Evolutionary conservation across 192 early-diverging fungal species (phyloP), one percentile per base, ranked within the genome.

Genomic region (Chytriomyces sp.): DNA sequence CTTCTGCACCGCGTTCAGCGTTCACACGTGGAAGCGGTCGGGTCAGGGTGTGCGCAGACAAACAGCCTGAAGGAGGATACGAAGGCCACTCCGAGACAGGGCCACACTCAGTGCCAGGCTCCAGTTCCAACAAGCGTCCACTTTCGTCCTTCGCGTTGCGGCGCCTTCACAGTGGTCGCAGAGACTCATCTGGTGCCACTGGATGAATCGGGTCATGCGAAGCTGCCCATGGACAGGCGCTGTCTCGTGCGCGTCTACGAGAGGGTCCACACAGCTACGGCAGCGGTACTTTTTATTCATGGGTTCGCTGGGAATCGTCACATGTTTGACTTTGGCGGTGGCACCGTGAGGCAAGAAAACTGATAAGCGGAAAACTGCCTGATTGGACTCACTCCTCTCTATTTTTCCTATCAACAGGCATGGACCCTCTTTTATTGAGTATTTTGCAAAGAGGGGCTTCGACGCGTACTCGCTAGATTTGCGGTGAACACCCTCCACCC

Each of bases 321-420:
- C 14, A 73, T 81, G 69, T 81, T 81, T 68, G 77, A 81, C 64
- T 39, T 81, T 0, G 77, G 74, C 32, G 76, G 80, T 26, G 80
- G 74, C 1, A 36, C 25, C 39, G 75, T 49, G 17, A 49, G 14
- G 44, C 22, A n/a, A 22, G 44, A 14, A 49, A n/a, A n/a, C n/a
- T 49, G 22, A 49, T 49, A n/a, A 22, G 44, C 44, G 2, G 0
- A 49, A 22, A 49, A 22, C 22, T 49, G 22, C 14, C 14, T 49
- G 14, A n/a, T 3, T 14, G 44, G 22, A 14, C 44, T 14, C 44
- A 14, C 2, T 49, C 22, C 22, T 49, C 44, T 49, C 44, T n/a
- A 14, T 14, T 14, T 49, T 14, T 49, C 44, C 44, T 49, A 14
- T n/a, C n/a, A 36, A 41, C 7, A 30, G 57, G 8, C 65, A 59